phyloP scores from a whole-genome alignment of 179 eudicot genomes.

The Silene vulgaris region DNA sequence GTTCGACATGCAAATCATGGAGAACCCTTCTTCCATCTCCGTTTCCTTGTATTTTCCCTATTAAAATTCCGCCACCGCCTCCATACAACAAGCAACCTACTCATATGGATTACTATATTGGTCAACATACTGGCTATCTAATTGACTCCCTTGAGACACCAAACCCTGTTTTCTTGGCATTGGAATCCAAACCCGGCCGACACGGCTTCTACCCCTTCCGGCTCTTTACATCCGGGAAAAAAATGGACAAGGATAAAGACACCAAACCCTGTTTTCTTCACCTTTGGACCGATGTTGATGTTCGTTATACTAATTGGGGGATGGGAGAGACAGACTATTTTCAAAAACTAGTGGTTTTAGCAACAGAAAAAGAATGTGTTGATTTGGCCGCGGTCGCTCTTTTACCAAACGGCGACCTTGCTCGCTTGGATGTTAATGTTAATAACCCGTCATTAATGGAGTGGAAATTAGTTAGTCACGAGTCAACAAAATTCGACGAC shows the following conservation, averaged over 20 bases:
- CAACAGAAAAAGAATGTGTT: too few relatives aligned
- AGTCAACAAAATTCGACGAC: background rate
- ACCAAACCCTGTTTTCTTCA: background rate
- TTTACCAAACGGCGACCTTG: constrained; percentile 5
- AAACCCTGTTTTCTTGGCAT: background rate
- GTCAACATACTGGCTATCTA: background rate
- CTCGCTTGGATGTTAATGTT: background rate
- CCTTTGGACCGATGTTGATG: too few relatives aligned
- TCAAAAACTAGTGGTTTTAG: background rate
- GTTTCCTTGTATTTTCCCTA: background rate
- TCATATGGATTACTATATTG: too few relatives aligned
- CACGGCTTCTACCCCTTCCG: background rate
- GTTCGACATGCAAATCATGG: background rate
- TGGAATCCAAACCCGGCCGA: background rate
- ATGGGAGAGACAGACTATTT: too few relatives aligned
- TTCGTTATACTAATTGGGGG: too few relatives aligned
- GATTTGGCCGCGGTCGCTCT: background rate
- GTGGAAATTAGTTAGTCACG: background rate
- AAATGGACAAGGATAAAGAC: background rate
- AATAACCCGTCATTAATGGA: background rate
- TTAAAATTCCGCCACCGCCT: background rate
- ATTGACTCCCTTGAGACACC: background rate
- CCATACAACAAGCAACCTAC: too few relatives aligned
- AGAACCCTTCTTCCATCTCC: background rate
- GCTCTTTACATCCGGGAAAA: background rate